Conservation (phyloP, 192 early-diverging fungal species). For the Coemansia guatemalensis region DNA sequence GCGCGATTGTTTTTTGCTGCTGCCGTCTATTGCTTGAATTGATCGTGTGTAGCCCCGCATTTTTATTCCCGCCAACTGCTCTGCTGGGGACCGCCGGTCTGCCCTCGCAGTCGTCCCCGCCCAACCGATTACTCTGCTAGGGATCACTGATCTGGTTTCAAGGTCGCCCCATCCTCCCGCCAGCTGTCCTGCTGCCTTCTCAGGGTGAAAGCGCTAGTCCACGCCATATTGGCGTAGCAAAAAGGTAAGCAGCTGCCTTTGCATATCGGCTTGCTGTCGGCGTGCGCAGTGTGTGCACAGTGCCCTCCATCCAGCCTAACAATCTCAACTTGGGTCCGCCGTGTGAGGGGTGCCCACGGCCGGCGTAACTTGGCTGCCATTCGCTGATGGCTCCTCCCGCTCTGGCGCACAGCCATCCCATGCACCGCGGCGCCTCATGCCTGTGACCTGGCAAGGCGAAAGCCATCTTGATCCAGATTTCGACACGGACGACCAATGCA, state of each 20-base stretch:
- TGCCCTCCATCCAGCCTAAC: not conserved
- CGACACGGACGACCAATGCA: constrained; percentile 2
- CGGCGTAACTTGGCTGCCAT: not conserved
- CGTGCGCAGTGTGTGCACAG: too few relatives aligned
- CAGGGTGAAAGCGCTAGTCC: not conserved
- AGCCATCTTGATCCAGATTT: constrained; percentile 15
- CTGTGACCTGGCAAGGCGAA: not conserved
- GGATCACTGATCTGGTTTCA: not conserved
- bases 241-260: not conserved
- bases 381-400: not conserved
- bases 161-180: not conserved
- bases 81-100: too few relatives aligned
- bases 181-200: not conserved
- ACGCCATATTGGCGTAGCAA: not conserved
- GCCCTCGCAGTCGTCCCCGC: too few relatives aligned
- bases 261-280: not conserved
- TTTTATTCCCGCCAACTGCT: not conserved
- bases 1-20: not conserved
- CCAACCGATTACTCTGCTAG: not conserved
- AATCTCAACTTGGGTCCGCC: too few relatives aligned
- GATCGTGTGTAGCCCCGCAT: not conserved
- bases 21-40: not conserved
- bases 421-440: not conserved
- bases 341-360: not conserved
- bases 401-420: not conserved